Evolutionary conservation across 2,329 filamentous ascomycete species (phyloP).

Genomic region (Penicillium sp.): DNA sequence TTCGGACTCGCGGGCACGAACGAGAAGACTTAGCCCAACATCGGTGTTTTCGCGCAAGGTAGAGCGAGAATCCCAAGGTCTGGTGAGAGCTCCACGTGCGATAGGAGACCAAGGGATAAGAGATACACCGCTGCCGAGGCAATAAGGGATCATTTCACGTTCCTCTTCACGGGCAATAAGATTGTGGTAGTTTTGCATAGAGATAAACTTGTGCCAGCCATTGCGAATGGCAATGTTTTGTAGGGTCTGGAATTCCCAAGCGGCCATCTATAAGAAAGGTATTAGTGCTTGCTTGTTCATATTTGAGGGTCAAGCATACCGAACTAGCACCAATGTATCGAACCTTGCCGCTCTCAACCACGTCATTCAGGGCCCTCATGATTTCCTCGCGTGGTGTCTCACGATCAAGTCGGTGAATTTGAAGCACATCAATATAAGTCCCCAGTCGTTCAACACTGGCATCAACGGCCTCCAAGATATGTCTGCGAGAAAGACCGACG

Average conservation of each 20-base stretch:
- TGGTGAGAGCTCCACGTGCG: conserved; percentile 25
- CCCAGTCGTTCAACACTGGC: conserved; percentile 51
- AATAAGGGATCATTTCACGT: conserved; percentile 54
- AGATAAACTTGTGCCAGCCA: conserved; percentile 60
- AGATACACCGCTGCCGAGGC: conserved; percentile 49
- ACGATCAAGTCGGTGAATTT: conserved; percentile 49
- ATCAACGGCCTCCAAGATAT: conserved; percentile 62
- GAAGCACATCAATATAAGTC: conserved; percentile 53
- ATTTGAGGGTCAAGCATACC: conserved; percentile 24
- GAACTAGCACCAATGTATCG: conserved; percentile 38
- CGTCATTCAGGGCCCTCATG: conserved; percentile 47
- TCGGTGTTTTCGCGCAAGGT: neutral
- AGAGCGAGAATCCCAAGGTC: conserved; percentile 18
- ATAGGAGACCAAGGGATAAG: conserved; percentile 41
- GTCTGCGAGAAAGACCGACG: conserved; percentile 45
- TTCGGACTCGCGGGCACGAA: neutral
- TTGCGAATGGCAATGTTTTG: conserved; percentile 37
- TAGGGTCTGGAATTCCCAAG: neutral
- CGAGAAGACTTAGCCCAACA: neutral
- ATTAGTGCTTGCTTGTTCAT: neutral
- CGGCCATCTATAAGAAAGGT: neutral
- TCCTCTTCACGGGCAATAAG: conserved; percentile 62
- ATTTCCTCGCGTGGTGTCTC: conserved; percentile 51
- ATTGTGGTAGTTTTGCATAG: conserved; percentile 60
- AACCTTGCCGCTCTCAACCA: conserved; percentile 37